These are phyloP conservation scores for Fusarium drepaniforme DNA, from an alignment of 2,329 filamentous ascomycete genomes.

Conservation along the genomic window DNA sequence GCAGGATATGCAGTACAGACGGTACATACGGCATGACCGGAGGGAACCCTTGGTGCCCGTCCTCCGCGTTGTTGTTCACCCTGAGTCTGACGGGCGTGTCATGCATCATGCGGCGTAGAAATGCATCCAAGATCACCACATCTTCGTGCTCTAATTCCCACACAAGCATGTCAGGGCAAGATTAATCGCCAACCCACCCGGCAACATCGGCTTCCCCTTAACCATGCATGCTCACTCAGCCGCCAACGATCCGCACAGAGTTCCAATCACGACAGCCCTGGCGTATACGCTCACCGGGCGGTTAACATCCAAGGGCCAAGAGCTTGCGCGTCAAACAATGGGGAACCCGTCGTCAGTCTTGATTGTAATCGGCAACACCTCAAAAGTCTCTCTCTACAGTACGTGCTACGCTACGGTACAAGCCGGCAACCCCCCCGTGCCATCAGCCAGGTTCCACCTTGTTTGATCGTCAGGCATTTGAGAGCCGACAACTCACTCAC, in stretches of 20 bases:
- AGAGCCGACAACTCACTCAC: constrained; percentile 35
- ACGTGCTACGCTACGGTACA: background rate
- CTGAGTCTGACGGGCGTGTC: background rate
- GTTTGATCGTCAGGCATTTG: constrained; percentile 39
- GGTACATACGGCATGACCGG: background rate
- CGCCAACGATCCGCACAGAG: constrained; percentile 15
- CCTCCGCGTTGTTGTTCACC: background rate
- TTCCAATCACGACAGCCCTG: constrained; percentile 24
- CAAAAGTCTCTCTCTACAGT: constrained; percentile 4
- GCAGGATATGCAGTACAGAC: background rate
- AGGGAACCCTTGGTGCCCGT: background rate
- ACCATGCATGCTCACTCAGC: constrained; percentile 35
- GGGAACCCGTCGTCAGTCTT: constrained; percentile 11
- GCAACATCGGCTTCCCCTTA: constrained; percentile 32
- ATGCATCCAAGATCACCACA: background rate
- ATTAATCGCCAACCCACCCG: constrained; percentile 20
- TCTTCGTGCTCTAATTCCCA: constrained; percentile 10
- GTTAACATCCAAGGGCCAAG: background rate
- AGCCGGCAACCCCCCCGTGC: constrained; percentile 14
- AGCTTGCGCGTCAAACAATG: constrained; percentile 38
- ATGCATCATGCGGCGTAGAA: constrained; percentile 4
- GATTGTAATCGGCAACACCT: constrained; percentile 19
- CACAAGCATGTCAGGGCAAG: constrained; percentile 18
- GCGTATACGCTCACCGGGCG: background rate
- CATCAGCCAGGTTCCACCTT: constrained; percentile 35